Percentiles rank a stretch among this genome's conserved stretches.
Evolutionary conservation across 2,329 filamentous ascomycete genomes (phyloP).

Genomic region (Aspergillus neoniger): DNA sequence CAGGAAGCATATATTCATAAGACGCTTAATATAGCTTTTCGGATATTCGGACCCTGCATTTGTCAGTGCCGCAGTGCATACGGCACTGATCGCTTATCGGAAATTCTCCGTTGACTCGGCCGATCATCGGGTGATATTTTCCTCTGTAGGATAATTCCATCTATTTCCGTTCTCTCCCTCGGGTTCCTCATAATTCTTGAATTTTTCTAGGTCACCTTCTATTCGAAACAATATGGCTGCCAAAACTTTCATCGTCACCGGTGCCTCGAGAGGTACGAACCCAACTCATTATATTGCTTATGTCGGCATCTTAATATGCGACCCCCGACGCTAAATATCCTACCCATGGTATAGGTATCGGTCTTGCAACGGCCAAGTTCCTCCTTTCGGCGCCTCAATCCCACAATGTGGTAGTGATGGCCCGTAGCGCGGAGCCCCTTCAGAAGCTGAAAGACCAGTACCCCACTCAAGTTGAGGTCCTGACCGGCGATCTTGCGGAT

Average conservation of each 20-base stretch:
- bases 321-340: background rate
- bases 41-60: background rate
- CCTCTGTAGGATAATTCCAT: background rate
- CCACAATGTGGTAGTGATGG: constrained; percentile 60
- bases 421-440: constrained; percentile 58
- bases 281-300: background rate
- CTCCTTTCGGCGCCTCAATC: constrained; percentile 55
- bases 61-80: no score
- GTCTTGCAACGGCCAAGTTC: constrained; percentile 60
- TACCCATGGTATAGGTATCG: constrained; percentile 53
- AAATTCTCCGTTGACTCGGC: background rate
- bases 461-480: constrained; percentile 55
- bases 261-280: constrained; percentile 60
- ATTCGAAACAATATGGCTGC: constrained; percentile 42
- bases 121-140: background rate
- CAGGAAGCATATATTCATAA: background rate
- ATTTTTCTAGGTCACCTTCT: background rate
- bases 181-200: background rate
- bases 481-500: constrained; percentile 61
- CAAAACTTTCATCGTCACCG: constrained; percentile 71
- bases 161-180: background rate
- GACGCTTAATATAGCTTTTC: background rate
- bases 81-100: no score
- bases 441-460: constrained; percentile 57
- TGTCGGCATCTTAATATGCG: background rate